Base-by-base conservation (phyloP, 2,329 filamentous ascomycete genomes). In the Tolypocladium ophioglossoides region DNA sequence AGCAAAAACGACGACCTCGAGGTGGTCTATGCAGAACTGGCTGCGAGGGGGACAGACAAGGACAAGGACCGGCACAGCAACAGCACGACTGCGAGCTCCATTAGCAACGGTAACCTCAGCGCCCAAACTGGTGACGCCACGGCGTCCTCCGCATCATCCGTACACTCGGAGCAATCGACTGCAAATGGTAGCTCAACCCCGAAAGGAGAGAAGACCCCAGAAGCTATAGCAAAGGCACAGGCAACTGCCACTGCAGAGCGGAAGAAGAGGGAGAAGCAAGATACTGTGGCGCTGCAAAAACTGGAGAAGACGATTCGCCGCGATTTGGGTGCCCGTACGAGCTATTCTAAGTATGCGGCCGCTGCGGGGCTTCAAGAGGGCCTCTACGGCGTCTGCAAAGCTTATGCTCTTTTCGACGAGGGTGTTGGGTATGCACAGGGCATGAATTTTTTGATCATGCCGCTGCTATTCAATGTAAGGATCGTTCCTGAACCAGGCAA, bases 401-500 rank as follows among this genome's bases (percentile, higher is more conserved):
- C 94, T 2, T 99, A 99, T 71, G 94, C 94, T 16, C 77, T 99
- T 34, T 97, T 91, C 62, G 94, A 99, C 64, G 91, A 96, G 64
- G 87, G 79, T 9, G 94, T 99, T 38, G 92, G 94, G 35, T 99
- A 99, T 69, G 92, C 95, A 0, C 94, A 99, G 70, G 94, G 94
- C 66, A 96, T 99, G 88, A 99, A 97, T 67, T 99, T 99, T 65
- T 83, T 99, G 56, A 88, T 91, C 50, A 97, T 97, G 91, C 94
- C 95, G 27, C 71, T 99, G 20, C 76, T 99, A 1, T 96, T 99
- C 74, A 97, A 96, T 68, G 85, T 88, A 73, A 77, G 84, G 69
- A 16, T 32, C 39, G 4, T 22, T 18, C 4, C 27, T 39, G 14
- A 27, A 14, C 5, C 8, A 6, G 9, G 9, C 18, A 47, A 20